phyloP scores from a whole-genome alignment of 306 rosid species.

The Rubus idaeus region DNA sequence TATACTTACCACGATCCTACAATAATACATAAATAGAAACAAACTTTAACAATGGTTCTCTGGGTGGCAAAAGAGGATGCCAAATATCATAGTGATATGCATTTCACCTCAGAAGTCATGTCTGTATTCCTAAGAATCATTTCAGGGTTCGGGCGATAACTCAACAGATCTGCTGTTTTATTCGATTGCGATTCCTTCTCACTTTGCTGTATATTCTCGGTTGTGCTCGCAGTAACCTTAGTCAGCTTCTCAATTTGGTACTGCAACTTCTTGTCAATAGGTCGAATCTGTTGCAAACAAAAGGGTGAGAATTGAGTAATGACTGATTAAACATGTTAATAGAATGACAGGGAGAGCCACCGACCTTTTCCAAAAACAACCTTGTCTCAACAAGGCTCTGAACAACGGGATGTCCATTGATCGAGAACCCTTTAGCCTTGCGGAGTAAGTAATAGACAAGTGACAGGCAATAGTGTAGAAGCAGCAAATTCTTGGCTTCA shows the following conservation, averaged over 20 bases:
- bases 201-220: constrained; percentile 32
- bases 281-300: constrained; percentile 58
- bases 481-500: constrained; percentile 81
- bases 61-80: not conserved
- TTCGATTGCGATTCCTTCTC: constrained; percentile 43
- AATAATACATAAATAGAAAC: constrained; percentile 22
- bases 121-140: constrained; percentile 61
- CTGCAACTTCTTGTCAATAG: constrained; percentile 84
- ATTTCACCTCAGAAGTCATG: constrained; percentile 42
- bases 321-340: not conserved
- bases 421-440: constrained; percentile 70
- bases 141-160: constrained; percentile 80
- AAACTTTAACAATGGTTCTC: not conserved
- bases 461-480: constrained; percentile 77
- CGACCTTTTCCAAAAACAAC: constrained; percentile 82
- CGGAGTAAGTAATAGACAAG: constrained; percentile 77
- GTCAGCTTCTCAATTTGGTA: constrained; percentile 86
- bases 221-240: constrained; percentile 44
- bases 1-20: constrained; percentile 59
- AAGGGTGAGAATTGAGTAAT: constrained; percentile 20
- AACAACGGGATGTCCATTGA: constrained; percentile 75
- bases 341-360: constrained; percentile 37
- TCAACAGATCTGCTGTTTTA: constrained; percentile 55
- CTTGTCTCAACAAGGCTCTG: constrained; percentile 76
- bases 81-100: not conserved